A percentile compares a stretch with the other conserved stretches of the same genome.
These are phyloP conservation scores for Heterococcus sp. DNA, from an alignment of 108 stramenopile species.

Conservation along the genomic window DNA sequence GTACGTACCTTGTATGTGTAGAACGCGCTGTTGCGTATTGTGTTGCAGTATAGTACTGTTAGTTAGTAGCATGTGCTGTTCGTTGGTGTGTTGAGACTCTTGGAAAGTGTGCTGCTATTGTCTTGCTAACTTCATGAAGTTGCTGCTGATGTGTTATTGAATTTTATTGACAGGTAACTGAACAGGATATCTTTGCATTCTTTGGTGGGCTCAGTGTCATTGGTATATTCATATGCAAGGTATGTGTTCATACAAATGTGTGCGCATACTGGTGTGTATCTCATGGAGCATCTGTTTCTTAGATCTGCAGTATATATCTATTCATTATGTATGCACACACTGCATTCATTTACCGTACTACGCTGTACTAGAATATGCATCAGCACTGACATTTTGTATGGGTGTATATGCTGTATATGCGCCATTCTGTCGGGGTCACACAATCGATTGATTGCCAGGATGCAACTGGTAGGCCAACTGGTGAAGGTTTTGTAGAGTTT, in stretches of 20 bases:
- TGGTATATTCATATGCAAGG: slow-evolving; percentile 46
- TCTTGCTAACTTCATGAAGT: background rate
- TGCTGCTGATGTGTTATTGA: too few relatives aligned
- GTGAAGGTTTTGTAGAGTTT: slow-evolving; percentile 45
- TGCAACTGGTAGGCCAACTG: slow-evolving; percentile 34
- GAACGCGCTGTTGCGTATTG: too few relatives aligned
- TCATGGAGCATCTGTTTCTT: background rate
- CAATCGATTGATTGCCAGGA: too few relatives aligned
- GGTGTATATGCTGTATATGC: too few relatives aligned
- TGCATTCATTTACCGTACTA: background rate
- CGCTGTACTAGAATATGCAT: too few relatives aligned
- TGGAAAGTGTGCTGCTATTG: background rate
- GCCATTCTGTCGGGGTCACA: too few relatives aligned
- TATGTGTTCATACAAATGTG: background rate
- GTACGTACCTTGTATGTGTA: background rate
- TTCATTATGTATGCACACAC: background rate
- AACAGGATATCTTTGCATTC: slow-evolving; percentile 39
- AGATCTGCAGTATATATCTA: too few relatives aligned
- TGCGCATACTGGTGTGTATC: background rate
- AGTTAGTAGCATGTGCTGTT: too few relatives aligned
- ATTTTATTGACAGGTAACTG: slow-evolving; percentile 27
- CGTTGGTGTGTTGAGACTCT: too few relatives aligned
- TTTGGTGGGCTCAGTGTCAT: slow-evolving; percentile 38
- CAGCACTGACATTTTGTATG: too few relatives aligned
- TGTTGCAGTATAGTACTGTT: too few relatives aligned